Evolutionary conservation across 2,329 filamentous ascomycete species (phyloP).

Genomic region (Alternaria sp.): DNA sequence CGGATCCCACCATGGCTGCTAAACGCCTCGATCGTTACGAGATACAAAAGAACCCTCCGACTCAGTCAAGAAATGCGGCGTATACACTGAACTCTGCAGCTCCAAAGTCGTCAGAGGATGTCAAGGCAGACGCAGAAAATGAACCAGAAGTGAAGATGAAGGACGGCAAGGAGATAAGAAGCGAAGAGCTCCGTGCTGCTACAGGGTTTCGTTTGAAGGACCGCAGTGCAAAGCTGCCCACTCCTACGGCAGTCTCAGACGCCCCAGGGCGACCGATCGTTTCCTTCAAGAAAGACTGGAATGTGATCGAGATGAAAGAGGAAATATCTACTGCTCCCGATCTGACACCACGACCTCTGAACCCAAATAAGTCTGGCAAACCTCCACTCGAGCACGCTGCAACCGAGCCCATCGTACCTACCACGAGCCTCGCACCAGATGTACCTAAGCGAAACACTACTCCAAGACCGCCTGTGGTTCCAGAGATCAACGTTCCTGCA

Average conservation of each 20-base stretch:
- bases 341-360: constrained; percentile 28
- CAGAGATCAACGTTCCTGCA: constrained; percentile 38
- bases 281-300: constrained; percentile 90
- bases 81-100: constrained; percentile 74
- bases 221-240: constrained; percentile 85
- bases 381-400: constrained; percentile 49
- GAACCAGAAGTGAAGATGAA: constrained; percentile 64
- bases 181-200: constrained; percentile 87
- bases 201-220: constrained; percentile 90
- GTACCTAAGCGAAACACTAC: constrained; percentile 26
- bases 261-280: constrained; percentile 92
- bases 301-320: constrained; percentile 75
- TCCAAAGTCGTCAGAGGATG: constrained; percentile 43
- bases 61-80: constrained; percentile 80
- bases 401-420: constrained; percentile 57
- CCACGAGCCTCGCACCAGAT: constrained; percentile 60
- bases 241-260: constrained; percentile 90
- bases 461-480: constrained; percentile 33
- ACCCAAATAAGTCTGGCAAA: constrained; percentile 28
- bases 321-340: constrained; percentile 46
- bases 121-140: constrained; percentile 42
- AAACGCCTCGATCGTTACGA: constrained; percentile 66
- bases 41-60: constrained; percentile 84
- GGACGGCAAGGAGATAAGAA: constrained; percentile 82
- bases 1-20: constrained; percentile 57